Evolutionary conservation across 2,329 filamentous ascomycete genomes (phyloP).

Genomic region (Tolypocladium cylindrosporum): DNA sequence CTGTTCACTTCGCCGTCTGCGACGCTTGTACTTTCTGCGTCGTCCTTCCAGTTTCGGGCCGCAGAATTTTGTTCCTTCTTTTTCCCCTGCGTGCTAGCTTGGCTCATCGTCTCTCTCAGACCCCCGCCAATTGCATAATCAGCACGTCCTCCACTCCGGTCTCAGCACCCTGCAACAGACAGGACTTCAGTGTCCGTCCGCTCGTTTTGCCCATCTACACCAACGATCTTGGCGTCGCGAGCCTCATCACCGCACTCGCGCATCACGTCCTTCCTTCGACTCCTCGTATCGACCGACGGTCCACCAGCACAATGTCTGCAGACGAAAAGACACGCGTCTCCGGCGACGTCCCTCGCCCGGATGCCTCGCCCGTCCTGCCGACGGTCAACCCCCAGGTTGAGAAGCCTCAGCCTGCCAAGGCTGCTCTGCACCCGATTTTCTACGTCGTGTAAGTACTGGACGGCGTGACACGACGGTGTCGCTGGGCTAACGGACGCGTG

Average conservation of each 20-base stretch:
- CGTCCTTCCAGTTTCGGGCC: conserved; percentile 3
- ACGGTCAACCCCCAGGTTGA: conserved; percentile 68
- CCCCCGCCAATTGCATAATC: conserved; percentile 27
- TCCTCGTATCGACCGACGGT: neutral
- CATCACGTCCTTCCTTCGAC: neutral
- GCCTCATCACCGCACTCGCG: conserved; percentile 9
- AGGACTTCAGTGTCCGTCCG: conserved; percentile 25
- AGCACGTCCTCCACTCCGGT: conserved; percentile 8
- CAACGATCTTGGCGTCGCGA: conserved; percentile 18
- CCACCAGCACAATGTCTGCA: conserved; percentile 1
- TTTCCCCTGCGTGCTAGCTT: conserved; percentile 7
- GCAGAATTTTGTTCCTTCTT: conserved; percentile 14
- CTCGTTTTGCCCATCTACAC: conserved; percentile 26
- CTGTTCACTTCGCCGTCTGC: conserved; percentile 2
- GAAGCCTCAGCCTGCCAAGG: conserved; percentile 57
- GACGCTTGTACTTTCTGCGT: conserved; percentile 6
- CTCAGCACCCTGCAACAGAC: conserved; percentile 6
- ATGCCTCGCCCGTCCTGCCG: conserved; percentile 58
- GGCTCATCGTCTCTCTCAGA: conserved; percentile 5
- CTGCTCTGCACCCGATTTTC: conserved; percentile 66
- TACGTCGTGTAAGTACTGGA: conserved; percentile 58
- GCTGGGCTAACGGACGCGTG: neutral
- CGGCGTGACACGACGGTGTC: neutral
- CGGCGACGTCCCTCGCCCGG: conserved; percentile 58
- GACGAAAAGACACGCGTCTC: conserved; percentile 77